Evolutionary conservation across 129 eudicot species (phyloP).

Genomic region (Helianthus annuus): DNA sequence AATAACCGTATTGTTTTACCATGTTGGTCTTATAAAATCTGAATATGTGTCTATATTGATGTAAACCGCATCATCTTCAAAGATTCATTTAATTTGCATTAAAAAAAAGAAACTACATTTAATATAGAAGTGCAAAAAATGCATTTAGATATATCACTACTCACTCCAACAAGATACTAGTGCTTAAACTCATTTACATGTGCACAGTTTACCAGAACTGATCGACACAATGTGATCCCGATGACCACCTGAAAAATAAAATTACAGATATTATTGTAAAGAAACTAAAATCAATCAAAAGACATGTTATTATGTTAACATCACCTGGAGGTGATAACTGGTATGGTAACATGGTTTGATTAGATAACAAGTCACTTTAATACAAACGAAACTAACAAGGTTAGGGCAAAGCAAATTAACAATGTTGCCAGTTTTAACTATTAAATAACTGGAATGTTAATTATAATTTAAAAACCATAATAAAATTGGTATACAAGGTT

Average conservation of each 20-base stretch:
- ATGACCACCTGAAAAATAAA: conserved; percentile 6
- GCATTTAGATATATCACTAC: not conserved
- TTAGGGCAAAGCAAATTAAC: not conserved
- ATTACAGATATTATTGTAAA: not conserved
- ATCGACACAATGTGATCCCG: not conserved
- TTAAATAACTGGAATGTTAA: not conserved
- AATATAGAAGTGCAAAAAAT: not conserved
- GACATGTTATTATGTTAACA: no score
- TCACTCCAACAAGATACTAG: not conserved
- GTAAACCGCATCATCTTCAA: not conserved
- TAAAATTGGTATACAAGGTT: not conserved
- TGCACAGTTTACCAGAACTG: not conserved
- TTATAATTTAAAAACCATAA: not conserved
- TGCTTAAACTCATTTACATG: not conserved
- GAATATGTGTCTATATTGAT: no score
- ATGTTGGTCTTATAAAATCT: no score
- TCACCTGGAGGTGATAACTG: no score
- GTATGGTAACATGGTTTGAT: no score
- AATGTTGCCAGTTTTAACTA: not conserved
- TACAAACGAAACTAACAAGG: not conserved
- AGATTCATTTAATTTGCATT: not conserved
- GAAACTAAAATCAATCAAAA: not conserved
- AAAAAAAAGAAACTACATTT: not conserved
- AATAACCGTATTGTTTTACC: no score
- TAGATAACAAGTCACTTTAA: not conserved